Percentiles rank a stretch among this genome's conserved stretches.
phyloP scores from a whole-genome alignment of 2,329 filamentous ascomycete species.

The Arachnomyces sp. region DNA sequence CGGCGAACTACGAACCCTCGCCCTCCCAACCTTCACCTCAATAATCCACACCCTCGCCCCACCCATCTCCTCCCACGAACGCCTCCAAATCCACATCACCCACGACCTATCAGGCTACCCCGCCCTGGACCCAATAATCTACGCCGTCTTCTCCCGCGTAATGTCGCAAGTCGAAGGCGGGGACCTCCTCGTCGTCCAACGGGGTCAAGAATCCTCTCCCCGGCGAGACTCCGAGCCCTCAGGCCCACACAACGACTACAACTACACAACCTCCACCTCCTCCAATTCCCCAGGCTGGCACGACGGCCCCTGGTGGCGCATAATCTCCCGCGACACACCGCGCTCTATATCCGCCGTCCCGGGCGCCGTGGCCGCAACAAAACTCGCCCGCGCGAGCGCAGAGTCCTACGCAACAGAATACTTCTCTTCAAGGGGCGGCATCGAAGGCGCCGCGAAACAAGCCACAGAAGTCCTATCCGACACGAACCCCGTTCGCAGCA shows the following conservation, averaged over 20 bases:
- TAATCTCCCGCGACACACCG: slow-evolving; percentile 47
- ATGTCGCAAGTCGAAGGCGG: slow-evolving; percentile 99
- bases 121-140: slow-evolving; percentile 84
- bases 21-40: slow-evolving; percentile 88
- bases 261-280: slow-evolving; percentile 30
- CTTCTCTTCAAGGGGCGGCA: slow-evolving; percentile 66
- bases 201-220: slow-evolving; percentile 73
- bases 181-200: slow-evolving; percentile 87
- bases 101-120: slow-evolving; percentile 94
- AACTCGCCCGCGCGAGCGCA: slow-evolving; percentile 80
- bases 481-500: slow-evolving; percentile 80
- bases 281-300: slow-evolving; percentile 56
- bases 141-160: slow-evolving; percentile 83
- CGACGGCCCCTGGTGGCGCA: slow-evolving; percentile 93
- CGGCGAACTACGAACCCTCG: slow-evolving; percentile 75
- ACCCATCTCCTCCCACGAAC: slow-evolving; percentile 93
- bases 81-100: slow-evolving; percentile 92
- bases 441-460: slow-evolving; percentile 70
- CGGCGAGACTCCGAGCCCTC: slow-evolving; percentile 49
- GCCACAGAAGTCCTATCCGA: slow-evolving; percentile 73
- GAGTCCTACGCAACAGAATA: slow-evolving; percentile 83
- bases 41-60: slow-evolving; percentile 92
- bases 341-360: slow-evolving; percentile 73
- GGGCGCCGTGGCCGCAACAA: slow-evolving; percentile 77
- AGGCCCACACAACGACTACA: slow-evolving; percentile 13